Evolutionary conservation across 2,329 filamentous ascomycete genomes (phyloP), one percentile per base, ranked within the genome.

Genomic region (Monilinia vaccinii-corymbosi): DNA sequence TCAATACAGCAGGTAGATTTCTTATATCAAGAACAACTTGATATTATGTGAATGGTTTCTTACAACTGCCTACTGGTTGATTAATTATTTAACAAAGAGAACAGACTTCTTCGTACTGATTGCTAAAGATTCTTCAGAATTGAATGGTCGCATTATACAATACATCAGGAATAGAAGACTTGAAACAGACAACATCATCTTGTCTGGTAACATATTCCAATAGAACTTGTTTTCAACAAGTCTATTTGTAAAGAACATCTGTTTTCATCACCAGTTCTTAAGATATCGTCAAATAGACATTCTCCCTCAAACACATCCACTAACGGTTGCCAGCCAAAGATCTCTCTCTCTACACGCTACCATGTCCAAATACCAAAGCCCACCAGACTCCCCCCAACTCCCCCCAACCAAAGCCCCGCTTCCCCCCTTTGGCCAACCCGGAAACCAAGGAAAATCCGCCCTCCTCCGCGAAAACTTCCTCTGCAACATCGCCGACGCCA

Each of bases 391-490:
- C 5, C 5, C 40, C 28, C 7, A 32, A 1, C 18, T 53, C 8
- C 51, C 51, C 10, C 51, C 38, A 0, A 44, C 38, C 7, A 44
- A 44, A 3, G n/a, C 18, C 3, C 51, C 51, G 3, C 16, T 23
- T 0, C 51, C 51, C 2, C 51, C 51, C 21, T 53, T 53, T 0
- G 51, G 51, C 1, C 4, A 32, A 10, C 38, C 25, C 6, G 25
- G 51, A 2, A 28, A 53, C 13, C 51, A 53, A 53, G 51, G 51
- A 21, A 53, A 16, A 23, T 53, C 50, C 7, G 51, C 51, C 16
- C 51, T 53, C n/a, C 51, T 18, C 0, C 51, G 38, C 2, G 51
- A 53, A 4, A 53, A 53, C 51, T 44, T 53, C 21, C 38, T 53
- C 2, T 53, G 51, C 13, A 53, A 53, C 4, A 21, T 53, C 7